These are phyloP conservation scores for Spathaspora passalidarum DNA, from an alignment of 805 yeast species.

Conservation along the genomic window DNA sequence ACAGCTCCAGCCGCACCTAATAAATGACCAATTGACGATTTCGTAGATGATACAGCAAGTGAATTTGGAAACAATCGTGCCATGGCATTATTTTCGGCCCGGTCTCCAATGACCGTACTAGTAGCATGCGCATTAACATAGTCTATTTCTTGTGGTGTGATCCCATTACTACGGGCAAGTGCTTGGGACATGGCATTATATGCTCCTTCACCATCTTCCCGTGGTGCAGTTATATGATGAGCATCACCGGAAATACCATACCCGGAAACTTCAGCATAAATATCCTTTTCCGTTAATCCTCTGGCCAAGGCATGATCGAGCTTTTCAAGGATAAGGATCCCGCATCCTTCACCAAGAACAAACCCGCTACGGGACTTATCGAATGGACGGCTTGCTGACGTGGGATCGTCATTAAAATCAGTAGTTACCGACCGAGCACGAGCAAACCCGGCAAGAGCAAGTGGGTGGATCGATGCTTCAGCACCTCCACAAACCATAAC, in stretches of 20 bases:
- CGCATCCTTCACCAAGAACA: conserved; percentile 92
- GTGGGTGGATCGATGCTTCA: conserved; percentile 82
- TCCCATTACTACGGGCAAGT: conserved; percentile 43
- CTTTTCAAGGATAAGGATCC: conserved; percentile 72
- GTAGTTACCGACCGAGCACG: conserved; percentile 80
- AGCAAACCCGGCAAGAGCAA: conserved; percentile 87
- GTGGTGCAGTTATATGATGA: conserved; percentile 89
- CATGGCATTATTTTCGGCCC: conserved; percentile 82
- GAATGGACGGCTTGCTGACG: conserved; percentile 79
- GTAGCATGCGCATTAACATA: conserved; percentile 98
- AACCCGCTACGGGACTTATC: conserved; percentile 79
- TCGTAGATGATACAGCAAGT: conserved; percentile 71
- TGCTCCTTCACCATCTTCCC: conserved; percentile 81
- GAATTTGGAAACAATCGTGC: conserved; percentile 42
- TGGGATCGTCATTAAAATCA: conserved; percentile 57
- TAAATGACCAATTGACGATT: conserved; percentile 91
- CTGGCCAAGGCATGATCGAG: conserved; percentile 70
- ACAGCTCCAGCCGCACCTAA: conserved; percentile 96
- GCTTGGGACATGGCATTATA: conserved; percentile 79
- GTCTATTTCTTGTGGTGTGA: conserved; percentile 50
- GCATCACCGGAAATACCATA: conserved; percentile 94
- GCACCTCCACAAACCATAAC: conserved; percentile 94
- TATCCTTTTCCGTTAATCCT: conserved; percentile 47
- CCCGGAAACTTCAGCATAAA: conserved; percentile 81
- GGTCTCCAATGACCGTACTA: conserved; percentile 84